phyloP scores from a whole-genome alignment of 257 asterid species.

The Coffea canephora region DNA sequence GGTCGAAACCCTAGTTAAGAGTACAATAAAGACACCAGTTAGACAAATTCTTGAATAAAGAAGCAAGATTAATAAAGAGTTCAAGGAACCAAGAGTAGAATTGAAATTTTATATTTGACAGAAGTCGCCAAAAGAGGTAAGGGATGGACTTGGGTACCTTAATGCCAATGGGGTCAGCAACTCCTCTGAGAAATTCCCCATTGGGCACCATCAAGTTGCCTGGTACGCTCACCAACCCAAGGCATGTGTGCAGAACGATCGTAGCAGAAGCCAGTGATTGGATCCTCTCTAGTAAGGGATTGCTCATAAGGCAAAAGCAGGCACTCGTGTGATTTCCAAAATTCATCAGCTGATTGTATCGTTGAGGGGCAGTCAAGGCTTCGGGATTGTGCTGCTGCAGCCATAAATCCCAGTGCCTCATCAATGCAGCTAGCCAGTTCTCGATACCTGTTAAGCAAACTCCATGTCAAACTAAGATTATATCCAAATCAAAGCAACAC shows the following conservation, averaged over 20 bases:
- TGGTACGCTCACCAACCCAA: constrained; percentile 17
- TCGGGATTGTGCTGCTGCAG: not conserved
- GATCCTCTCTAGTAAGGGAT: not conserved
- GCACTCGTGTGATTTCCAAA: not conserved
- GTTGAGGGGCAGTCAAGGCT: not conserved
- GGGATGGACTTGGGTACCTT: not conserved
- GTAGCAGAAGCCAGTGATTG: not conserved
- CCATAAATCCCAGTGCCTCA: constrained; percentile 1
- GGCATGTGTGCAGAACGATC: constrained; percentile 9
- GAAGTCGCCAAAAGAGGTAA: too few species aligned
- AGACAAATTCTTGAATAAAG: too few species aligned
- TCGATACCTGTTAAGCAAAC: not conserved
- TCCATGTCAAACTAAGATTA: too few species aligned
- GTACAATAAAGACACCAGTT: too few species aligned
- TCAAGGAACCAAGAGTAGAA: too few species aligned
- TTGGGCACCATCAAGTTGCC: constrained; percentile 16
- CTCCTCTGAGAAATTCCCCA: constrained; percentile 14
- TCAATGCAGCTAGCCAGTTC: not conserved
- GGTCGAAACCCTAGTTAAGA: too few species aligned
- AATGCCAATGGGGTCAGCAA: constrained; percentile 12
- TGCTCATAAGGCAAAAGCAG: constrained; percentile 5
- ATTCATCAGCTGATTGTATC: not conserved
- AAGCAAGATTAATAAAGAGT: too few species aligned
- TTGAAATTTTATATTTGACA: too few species aligned
- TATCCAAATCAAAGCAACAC: too few species aligned